Base-by-base conservation (phyloP, 805 yeast genomes). In the fission yeast (Schizosaccharomyces pombe) region DNA sequence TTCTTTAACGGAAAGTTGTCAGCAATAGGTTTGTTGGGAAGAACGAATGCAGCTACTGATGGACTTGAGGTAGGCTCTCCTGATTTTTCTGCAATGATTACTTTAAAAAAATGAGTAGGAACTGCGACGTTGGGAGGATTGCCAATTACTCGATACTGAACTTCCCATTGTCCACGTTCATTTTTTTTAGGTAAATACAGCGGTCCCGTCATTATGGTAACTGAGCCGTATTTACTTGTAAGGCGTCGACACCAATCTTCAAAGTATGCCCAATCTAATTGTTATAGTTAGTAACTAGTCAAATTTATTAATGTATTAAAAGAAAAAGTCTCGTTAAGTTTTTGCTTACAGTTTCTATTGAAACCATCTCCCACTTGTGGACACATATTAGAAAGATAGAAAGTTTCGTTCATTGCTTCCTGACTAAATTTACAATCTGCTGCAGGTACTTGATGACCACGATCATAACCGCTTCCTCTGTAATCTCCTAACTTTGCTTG, bases 341-440 rank as follows among this genome's bases (percentile, higher is more conserved):
- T 37, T n/a, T 9, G 31, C 60, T 34, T 49, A 59, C 60, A 82
- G 65, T 91, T 97, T 61, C 98, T 74, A 68, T 91, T 91, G 70
- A 91, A 91, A 0, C 98, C 98, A 4, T 82, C 94, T 2, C 98
- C 98, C 2, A 91, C 95, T 66, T 91, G 98, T 1, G 98, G 98
- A 5, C 93, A 77, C 74, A 91, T 89, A 67, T 91, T 91, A 4
- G 94, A 80, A 61, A 91, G 70, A 58, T 71, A 77, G 63, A 91
- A 91, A 0, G 98, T 91, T 65, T 89, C 94, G 67, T 91, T 81
- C 97, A 91, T 89, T 19, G 96, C 96, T 19, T 65, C 60, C 67
- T 91, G 98, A 32, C 78, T 77, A 68, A 78, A 91, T 64, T 85
- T 86, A 28, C 97, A 96, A 65, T 91, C 83, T 0, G 97, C 97